Conservation (phyloP, 805 yeast species). For the Cyberlindnera misumaiensis region DNA sequence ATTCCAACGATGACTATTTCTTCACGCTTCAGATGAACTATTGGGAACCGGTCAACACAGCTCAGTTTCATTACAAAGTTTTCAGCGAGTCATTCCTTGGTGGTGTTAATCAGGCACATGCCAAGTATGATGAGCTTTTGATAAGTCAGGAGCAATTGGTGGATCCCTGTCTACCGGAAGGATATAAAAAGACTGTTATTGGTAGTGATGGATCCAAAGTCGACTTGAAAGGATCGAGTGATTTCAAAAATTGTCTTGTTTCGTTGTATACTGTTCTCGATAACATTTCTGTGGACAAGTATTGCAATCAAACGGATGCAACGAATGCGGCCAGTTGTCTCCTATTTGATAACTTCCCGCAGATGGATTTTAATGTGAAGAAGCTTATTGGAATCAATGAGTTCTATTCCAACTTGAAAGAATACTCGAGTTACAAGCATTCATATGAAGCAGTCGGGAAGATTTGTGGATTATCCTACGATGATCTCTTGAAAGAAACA, state of each 20-base stretch:
- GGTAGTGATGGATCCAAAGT: constrained; percentile 10
- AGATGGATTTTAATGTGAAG: constrained; percentile 49
- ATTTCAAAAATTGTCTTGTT: constrained; percentile 41
- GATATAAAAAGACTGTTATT: constrained; percentile 23
- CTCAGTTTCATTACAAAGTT: constrained; percentile 32
- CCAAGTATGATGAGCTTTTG: constrained; percentile 36
- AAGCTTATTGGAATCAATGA: constrained; percentile 62
- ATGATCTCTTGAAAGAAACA: constrained; percentile 9
- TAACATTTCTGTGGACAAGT: constrained; percentile 16
- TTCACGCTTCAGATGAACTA: constrained; percentile 38
- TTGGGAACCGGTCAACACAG: constrained; percentile 20
- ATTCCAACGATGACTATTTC: constrained; percentile 36
- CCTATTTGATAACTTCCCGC: constrained; percentile 45
- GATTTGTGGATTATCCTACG: constrained; percentile 33
- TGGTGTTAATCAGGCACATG: constrained; percentile 52
- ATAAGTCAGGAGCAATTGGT: constrained; percentile 11
- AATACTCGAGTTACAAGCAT: constrained; percentile 32
- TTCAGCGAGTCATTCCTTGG: constrained; percentile 55
- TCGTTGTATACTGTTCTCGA: constrained; percentile 40
- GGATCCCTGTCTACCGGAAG: constrained; percentile 57
- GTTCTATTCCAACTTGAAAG: constrained; percentile 56
- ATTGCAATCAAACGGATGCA: constrained; percentile 16
- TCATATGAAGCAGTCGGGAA: constrained; percentile 37
- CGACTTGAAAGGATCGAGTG: constrained; percentile 43
- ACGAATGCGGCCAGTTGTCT: constrained; percentile 37